phyloP scores from a whole-genome alignment of 192 early-diverging fungal species.

The Physocladia obscura region DNA sequence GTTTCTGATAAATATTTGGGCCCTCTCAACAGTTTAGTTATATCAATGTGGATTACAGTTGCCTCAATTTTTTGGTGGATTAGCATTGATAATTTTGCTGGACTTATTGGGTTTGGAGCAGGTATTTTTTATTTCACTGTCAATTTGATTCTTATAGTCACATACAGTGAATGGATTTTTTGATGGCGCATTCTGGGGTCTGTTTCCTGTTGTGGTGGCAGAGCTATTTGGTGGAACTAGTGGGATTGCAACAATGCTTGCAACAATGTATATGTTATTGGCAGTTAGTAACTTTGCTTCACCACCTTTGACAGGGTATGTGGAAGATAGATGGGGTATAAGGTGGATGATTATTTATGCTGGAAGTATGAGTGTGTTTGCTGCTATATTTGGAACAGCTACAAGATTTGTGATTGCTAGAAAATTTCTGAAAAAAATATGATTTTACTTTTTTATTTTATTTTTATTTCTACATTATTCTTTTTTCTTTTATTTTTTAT shows the following conservation, averaged over 20 bases:
- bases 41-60: conserved; percentile 36
- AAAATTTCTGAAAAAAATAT: not conserved
- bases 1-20: conserved; percentile 59
- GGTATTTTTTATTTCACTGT: too few species aligned
- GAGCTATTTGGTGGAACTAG: conserved; percentile 10
- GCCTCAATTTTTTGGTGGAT: conserved; percentile 24
- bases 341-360: conserved; percentile 22
- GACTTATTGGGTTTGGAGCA: not conserved
- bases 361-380: not conserved
- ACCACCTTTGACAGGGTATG: conserved; percentile 22
- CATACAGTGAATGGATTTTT: conserved; percentile 17
- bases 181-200: conserved; percentile 13
- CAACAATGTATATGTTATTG: conserved; percentile 16
- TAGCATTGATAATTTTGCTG: not conserved
- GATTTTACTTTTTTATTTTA: too few species aligned
- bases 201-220: conserved; percentile 36
- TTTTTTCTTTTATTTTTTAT: too few species aligned
- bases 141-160: too few species aligned
- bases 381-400: not conserved
- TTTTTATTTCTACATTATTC: too few species aligned
- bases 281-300: conserved; percentile 27
- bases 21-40: conserved; percentile 60
- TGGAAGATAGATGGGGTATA: not conserved
- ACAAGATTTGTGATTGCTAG: not conserved
- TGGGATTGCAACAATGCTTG: conserved; percentile 12